These are phyloP conservation scores for Saccharomycopsis microspora DNA, from an alignment of 805 yeast species.

Conservation along the genomic window DNA sequence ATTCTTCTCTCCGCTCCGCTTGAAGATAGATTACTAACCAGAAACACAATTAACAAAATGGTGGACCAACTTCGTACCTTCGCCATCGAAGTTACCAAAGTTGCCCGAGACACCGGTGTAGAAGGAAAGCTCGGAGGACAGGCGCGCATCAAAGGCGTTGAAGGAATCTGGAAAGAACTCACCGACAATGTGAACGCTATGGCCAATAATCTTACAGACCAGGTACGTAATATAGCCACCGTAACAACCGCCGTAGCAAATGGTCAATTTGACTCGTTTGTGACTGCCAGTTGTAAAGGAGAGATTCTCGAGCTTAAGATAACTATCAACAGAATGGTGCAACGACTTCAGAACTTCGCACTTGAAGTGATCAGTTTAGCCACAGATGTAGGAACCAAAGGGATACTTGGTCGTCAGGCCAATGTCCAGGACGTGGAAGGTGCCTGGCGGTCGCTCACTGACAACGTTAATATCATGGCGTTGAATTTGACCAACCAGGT, in stretches of 20 bases:
- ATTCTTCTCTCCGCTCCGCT: too few species aligned
- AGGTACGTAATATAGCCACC: slow-evolving; percentile 77
- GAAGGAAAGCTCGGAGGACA: slow-evolving; percentile 86
- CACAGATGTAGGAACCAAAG: slow-evolving; percentile 83
- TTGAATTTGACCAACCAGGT: slow-evolving; percentile 79
- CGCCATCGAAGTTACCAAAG: slow-evolving; percentile 79
- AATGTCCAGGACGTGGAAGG: slow-evolving; percentile 75
- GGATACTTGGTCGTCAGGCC: slow-evolving; percentile 84
- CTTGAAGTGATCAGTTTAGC: slow-evolving; percentile 78
- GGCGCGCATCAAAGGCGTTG: slow-evolving; percentile 66
- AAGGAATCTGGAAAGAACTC: slow-evolving; percentile 80
- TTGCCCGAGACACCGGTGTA: slow-evolving; percentile 86
- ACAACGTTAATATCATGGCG: slow-evolving; percentile 84
- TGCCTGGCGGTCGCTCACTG: slow-evolving; percentile 77
- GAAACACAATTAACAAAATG: slow-evolving; percentile 76
- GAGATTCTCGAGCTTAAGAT: slow-evolving; percentile 68
- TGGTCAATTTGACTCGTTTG: slow-evolving; percentile 54
- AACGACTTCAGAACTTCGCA: slow-evolving; percentile 72
- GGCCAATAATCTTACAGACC: slow-evolving; percentile 82
- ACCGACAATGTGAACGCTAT: slow-evolving; percentile 84
- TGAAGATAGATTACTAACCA: too few species aligned
- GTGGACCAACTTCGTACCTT: slow-evolving; percentile 76
- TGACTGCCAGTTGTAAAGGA: slow-evolving; percentile 78
- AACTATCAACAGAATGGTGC: slow-evolving; percentile 83
- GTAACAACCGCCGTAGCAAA: slow-evolving; percentile 83